Evolutionary conservation across 2,329 filamentous ascomycete genomes (phyloP), one percentile per base, ranked within the genome.

Genomic region (Phaeosphaeriaceae sp.): DNA sequence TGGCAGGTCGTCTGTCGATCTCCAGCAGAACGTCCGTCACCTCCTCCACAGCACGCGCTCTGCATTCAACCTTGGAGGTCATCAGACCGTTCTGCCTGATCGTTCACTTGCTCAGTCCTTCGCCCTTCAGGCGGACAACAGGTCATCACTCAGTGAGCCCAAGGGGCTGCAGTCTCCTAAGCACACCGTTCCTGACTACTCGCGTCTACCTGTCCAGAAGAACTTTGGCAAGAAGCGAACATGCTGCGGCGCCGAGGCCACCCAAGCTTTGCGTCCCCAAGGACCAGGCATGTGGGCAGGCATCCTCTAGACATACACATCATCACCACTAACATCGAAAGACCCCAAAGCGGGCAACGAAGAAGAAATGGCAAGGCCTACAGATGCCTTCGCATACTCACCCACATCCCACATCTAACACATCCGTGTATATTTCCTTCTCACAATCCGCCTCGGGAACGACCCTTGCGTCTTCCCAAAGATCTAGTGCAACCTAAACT

Each of bases 221-320:
- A 76, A 79, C 47, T 82, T 82, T 63, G 81, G 84, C 64, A 81
- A 85, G 61, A 91, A 91, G 79, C 85, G 89, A 66, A 82, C 89
- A 40, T 90, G 89, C 79, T 90, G 87, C 77, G 85, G 87, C 46
- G 80, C 85, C 15, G 87, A 89, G 73, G 85, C 83, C 54, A 79
- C 81, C 20, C 80, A 78, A 58, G 76, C 79, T 42, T 83, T 83
- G 68, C 77, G 83, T 81, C 58, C 84, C 77, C 48, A 76, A 83
- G 86, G 85, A 36, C 85, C 86, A 41, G 87, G 88, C 52, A 89
- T 90, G 86, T 90, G 88, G 88, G 81, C 85, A 58, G 86, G 84
- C 54, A 86, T 90, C 62, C 78, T 90, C 51, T 78, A 68, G 58
- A 7, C 45, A 47, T 13, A 46, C 52, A 56, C 22, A 42, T 54